phyloP scores from a whole-genome alignment of 1,139 yeast species.

The Candida tetrigidarum region DNA sequence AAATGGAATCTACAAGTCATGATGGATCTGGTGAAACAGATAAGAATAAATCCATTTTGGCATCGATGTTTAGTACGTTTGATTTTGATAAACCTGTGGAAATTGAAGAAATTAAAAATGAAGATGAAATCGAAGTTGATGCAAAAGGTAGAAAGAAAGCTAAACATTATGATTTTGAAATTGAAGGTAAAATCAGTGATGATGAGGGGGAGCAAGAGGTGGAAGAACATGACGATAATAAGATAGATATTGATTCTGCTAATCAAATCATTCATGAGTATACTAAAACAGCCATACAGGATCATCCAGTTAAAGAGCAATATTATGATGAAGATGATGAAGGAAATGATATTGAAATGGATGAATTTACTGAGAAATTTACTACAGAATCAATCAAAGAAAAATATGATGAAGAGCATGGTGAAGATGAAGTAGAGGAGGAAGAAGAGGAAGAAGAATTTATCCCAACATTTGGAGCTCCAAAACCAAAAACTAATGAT shows the following conservation, averaged over 20 bases:
- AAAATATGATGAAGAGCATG: constrained; percentile 32
- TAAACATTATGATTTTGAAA: constrained; percentile 41
- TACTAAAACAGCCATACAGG: constrained; percentile 23
- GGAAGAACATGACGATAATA: constrained; percentile 12
- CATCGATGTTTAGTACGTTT: constrained; percentile 51
- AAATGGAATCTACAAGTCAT: constrained; percentile 19
- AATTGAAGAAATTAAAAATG: constrained; percentile 43
- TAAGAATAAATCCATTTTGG: constrained; percentile 52
- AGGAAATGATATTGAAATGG: constrained; percentile 36
- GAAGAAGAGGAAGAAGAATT: constrained; percentile 34
- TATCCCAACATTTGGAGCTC: constrained; percentile 53
- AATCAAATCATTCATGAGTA: constrained; percentile 26
- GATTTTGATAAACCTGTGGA: constrained; percentile 68
- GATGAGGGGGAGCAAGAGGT: constrained; percentile 15
- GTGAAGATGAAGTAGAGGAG: constrained; percentile 13
- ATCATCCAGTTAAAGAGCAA: constrained; percentile 33
- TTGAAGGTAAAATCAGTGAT: constrained; percentile 29
- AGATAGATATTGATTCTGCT: constrained; percentile 25
- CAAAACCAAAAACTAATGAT: constrained; percentile 34
- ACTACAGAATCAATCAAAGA: constrained; percentile 34
- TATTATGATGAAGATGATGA: constrained; percentile 52
- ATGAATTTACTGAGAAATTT: constrained; percentile 26
- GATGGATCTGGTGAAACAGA: constrained; percentile 29
- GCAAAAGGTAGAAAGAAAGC: constrained; percentile 46
- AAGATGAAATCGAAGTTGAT: constrained; percentile 50